A percentile compares a stretch with the other conserved stretches of the same genome.
Evolutionary conservation across 192 early-diverging fungal species (phyloP).

Genomic region (Coemansia umbellata): DNA sequence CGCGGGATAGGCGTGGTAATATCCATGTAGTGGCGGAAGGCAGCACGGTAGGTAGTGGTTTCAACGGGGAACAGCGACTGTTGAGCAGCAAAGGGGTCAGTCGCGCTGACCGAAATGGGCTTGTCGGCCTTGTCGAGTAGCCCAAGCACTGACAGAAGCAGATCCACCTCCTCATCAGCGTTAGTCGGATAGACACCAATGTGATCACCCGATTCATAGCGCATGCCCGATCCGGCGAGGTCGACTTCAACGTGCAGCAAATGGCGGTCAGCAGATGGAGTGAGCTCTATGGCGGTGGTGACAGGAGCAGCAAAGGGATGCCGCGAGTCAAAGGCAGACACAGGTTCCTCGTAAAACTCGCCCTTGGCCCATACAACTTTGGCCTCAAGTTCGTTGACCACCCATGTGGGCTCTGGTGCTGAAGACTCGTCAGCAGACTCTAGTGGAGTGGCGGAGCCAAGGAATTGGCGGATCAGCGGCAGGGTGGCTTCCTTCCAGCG

Average conservation of each 20-base stretch:
- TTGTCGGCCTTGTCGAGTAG: conserved; percentile 65
- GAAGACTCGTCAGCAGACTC: conserved; percentile 24
- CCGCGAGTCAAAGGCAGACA: conserved; percentile 73
- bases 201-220: conserved; percentile 93
- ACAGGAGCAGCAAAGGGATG: conserved; percentile 80
- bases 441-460: conserved; percentile 52
- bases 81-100: conserved; percentile 72
- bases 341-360: conserved; percentile 21
- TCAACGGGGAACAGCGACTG: conserved; percentile 84
- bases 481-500: conserved; percentile 90
- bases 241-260: conserved; percentile 96
- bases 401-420: conserved; percentile 52
- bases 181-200: conserved; percentile 90
- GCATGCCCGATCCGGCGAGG: conserved; percentile 71
- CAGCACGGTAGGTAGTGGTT: conserved; percentile 76
- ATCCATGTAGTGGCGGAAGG: conserved; percentile 89
- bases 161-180: conserved; percentile 69
- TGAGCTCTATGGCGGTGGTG: conserved; percentile 61
- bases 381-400: conserved; percentile 53
- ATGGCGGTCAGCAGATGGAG: conserved; percentile 65
- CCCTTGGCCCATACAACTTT: conserved; percentile 38
- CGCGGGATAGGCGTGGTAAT: conserved; percentile 73
- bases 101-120: conserved; percentile 65
- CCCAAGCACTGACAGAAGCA: conserved; percentile 60
- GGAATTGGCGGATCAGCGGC: conserved; percentile 67